Conservation (phyloP, 2,329 filamentous ascomycete species). For the Juglanconis sp. region DNA sequence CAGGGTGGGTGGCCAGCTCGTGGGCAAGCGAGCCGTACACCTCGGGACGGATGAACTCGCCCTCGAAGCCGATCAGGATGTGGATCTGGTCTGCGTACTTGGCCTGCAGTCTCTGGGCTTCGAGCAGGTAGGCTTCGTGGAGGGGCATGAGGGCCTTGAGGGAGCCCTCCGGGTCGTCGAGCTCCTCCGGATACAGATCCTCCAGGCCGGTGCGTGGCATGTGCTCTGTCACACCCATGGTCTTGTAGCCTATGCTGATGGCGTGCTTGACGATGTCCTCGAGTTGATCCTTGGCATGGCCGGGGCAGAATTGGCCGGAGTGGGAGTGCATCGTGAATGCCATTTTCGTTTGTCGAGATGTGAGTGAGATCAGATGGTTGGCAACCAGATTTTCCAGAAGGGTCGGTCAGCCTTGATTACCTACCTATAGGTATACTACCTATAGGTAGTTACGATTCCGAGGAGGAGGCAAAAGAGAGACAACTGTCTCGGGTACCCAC, state of each 20-base stretch:
- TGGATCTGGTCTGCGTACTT: conserved; percentile 70
- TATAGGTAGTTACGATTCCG: too few species aligned
- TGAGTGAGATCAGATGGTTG: background rate
- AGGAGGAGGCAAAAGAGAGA: background rate
- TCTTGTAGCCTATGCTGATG: conserved; percentile 73
- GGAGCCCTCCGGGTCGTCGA: conserved; percentile 45
- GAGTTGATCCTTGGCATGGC: conserved; percentile 80
- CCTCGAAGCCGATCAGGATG: conserved; percentile 86
- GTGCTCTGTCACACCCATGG: conserved; percentile 89
- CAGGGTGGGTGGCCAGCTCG: conserved; percentile 54
- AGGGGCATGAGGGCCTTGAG: conserved; percentile 49
- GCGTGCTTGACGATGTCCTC: conserved; percentile 81
- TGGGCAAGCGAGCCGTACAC: conserved; percentile 54
- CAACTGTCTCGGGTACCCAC: background rate
- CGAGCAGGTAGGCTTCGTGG: conserved; percentile 70
- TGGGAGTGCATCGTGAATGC: conserved; percentile 98
- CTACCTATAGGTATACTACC: background rate
- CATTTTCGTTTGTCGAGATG: conserved; percentile 52
- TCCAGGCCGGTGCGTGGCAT: conserved; percentile 74
- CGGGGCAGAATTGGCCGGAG: conserved; percentile 92
- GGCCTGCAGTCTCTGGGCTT: conserved; percentile 69
- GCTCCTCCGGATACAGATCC: conserved; percentile 92
- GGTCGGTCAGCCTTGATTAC: background rate
- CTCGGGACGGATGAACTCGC: conserved; percentile 80
- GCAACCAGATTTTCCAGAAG: background rate